Evolutionary conservation across 2,329 filamentous ascomycete genomes (phyloP), one percentile per base, ranked within the genome.

Genomic region (Colletotrichum lupini): DNA sequence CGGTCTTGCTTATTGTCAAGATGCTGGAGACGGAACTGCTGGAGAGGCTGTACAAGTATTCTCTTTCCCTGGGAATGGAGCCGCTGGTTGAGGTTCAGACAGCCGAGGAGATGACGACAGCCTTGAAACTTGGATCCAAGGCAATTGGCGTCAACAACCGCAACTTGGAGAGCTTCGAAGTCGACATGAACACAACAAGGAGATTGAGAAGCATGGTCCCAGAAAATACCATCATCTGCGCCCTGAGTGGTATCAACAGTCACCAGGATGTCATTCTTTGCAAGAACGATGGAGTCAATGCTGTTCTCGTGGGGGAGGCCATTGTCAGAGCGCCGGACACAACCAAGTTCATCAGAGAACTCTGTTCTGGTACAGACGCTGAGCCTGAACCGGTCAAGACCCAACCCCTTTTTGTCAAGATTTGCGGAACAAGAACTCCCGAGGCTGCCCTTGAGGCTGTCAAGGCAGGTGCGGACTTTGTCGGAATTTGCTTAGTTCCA

Each of bases 101-200:
- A 55, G 91, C 92, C 0, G 94, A 97, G 62, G 97, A 99, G 83
- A 99, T 98, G 94, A 88, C 92, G 52, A 92, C 92, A 69, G 97
- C 97, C 8, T 91, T 98, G 58, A 90, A 93, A 69, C 88, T 99
- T 26, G 97, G 96, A 12, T 90, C 97, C 26, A 93, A 95, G 83
- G 96, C 95, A 49, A 97, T 99, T 78, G 97, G 97, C 30, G 97
- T 99, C 77, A 99, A 99, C 85, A 99, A 99, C 85, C 92, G 97
- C 68, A 97, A 99, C 79, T 88, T 99, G 14, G 96, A 96, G 77
- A 98, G 93, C 79, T 99, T 99, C 78, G 95, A 98, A 80, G 97
- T 99, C 24, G 97, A 99, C 81, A 90, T 99, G 75, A 92, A 94
- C 74, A 99, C 96, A 0, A 98, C 96, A 1, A 95, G 93, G 79